phyloP scores from a whole-genome alignment of 352 stramenopile genomes.

The Pythium apleroticum region DNA sequence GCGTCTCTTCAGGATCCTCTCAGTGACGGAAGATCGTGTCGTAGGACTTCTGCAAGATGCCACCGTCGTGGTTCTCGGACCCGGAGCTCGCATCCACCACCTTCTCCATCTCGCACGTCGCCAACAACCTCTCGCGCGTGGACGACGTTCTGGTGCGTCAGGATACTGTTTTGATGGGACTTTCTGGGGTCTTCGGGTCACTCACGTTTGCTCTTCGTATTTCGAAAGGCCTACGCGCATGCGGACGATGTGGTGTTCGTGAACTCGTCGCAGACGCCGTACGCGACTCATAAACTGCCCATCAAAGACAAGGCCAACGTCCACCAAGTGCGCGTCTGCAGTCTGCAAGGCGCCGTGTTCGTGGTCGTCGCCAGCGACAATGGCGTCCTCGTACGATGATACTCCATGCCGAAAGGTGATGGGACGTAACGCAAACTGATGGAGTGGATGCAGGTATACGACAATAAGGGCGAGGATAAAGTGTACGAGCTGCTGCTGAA shows the following conservation, averaged over 20 bases:
- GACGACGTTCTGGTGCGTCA: conserved; percentile 27
- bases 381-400: conserved; percentile 54
- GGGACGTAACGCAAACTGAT: not conserved
- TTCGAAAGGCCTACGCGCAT: conserved; percentile 23
- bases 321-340: conserved; percentile 74
- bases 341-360: conserved; percentile 39
- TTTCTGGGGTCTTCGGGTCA: not conserved
- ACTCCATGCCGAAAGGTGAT: no score
- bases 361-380: conserved; percentile 69
- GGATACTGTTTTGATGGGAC: not conserved
- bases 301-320: conserved; percentile 30
- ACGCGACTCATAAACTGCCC: conserved; percentile 27
- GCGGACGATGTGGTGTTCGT: conserved; percentile 31
- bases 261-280: conserved; percentile 25
- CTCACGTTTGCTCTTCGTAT: not conserved
- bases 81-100: conserved; percentile 28
- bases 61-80: conserved; percentile 24
- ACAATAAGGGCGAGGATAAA: conserved; percentile 51
- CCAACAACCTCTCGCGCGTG: conserved; percentile 29
- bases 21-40: not conserved
- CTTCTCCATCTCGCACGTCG: conserved; percentile 32
- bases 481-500: conserved; percentile 62
- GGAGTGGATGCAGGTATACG: conserved; percentile 46
- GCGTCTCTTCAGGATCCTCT: conserved; percentile 22
- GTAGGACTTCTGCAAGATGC: conserved; percentile 17